phyloP scores from a whole-genome alignment of 176 grass and related monocot species.

The Pontederia crassipes region DNA sequence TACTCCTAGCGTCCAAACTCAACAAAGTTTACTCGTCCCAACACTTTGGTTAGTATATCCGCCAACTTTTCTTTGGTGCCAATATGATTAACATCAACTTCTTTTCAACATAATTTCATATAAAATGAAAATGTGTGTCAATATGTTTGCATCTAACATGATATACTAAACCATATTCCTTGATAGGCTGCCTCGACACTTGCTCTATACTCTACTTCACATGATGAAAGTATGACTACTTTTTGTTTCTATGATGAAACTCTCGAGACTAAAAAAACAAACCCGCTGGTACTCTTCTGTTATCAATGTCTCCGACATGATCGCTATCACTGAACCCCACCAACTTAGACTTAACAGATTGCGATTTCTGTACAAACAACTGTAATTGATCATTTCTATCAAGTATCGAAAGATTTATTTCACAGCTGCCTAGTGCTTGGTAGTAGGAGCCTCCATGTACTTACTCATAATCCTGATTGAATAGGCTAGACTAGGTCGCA shows the following conservation, averaged over 20 bases:
- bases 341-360: background rate
- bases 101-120: background rate
- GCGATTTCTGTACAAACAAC: background rate
- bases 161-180: background rate
- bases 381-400: background rate
- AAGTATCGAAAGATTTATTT: background rate
- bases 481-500: too few species aligned
- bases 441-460: too few species aligned
- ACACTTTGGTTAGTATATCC: background rate
- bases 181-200: background rate
- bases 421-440: too few species aligned
- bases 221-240: background rate
- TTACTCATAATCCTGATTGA: too few species aligned
- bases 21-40: background rate
- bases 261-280: background rate
- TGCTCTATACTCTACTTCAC: background rate
- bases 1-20: too few species aligned
- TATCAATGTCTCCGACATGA: background rate
- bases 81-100: background rate
- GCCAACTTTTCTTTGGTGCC: background rate
- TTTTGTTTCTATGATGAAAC: background rate
- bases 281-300: background rate
- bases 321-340: background rate
- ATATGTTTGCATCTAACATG: background rate
- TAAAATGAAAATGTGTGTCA: background rate